Conservation (phyloP, 768 basidiomycete species). For the Pleurotus cornucopiae region DNA sequence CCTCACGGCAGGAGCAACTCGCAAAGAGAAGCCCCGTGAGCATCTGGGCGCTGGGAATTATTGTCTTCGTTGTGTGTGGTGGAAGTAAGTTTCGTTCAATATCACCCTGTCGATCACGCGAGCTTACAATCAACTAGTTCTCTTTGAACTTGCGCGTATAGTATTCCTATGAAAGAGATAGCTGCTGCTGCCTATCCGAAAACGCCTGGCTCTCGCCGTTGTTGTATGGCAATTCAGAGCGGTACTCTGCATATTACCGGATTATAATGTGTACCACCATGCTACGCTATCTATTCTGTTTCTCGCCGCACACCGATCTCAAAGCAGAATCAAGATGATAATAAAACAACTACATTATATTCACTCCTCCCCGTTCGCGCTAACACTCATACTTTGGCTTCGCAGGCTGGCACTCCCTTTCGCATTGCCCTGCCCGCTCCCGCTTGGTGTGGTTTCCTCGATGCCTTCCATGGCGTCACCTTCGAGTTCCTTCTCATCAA, state of each 20-base stretch:
- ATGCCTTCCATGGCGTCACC: constrained; percentile 74
- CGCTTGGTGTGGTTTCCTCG: constrained; percentile 35
- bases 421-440: constrained; percentile 20
- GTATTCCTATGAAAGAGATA: constrained; percentile 50
- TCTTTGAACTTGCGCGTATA: constrained; percentile 68
- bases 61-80: constrained; percentile 75
- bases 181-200: neutral
- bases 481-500: constrained; percentile 85
- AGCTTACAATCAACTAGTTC: constrained; percentile 36
- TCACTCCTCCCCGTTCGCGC: constrained; percentile 51
- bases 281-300: constrained; percentile 4
- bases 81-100: constrained; percentile 52
- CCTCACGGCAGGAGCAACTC: constrained; percentile 66
- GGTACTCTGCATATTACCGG: constrained; percentile 1
- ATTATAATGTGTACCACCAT: constrained; percentile 7
- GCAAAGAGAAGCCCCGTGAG: constrained; percentile 73
- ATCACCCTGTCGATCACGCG: neutral
- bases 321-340: neutral
- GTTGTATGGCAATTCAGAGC: constrained; percentile 1
- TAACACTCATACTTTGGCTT: constrained; percentile 61
- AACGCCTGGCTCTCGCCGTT: neutral
- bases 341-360: constrained; percentile 14
- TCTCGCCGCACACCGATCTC: neutral
- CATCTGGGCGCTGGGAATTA: constrained; percentile 66
- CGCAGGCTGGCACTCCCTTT: constrained; percentile 40